Evolutionary conservation across 225 moss, liverwort and hornwort genomes (phyloP).

Genomic region (Physcomitrellopsis africana): DNA sequence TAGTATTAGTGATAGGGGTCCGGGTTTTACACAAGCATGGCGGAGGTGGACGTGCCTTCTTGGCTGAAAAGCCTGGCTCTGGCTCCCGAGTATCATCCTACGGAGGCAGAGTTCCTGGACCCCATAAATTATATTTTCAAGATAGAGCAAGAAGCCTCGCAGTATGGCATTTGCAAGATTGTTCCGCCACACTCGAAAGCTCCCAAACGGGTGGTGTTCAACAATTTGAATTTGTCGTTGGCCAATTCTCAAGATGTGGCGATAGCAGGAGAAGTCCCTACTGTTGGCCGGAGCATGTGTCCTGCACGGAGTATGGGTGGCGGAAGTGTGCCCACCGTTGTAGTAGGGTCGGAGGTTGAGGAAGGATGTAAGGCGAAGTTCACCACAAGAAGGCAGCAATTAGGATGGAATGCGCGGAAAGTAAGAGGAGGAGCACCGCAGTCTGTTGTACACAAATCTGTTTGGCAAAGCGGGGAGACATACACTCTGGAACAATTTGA

Average conservation of each 20-base stretch:
- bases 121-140: constrained; percentile 89
- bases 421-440: constrained; percentile 62
- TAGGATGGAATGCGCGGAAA: constrained; percentile 87
- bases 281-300: constrained; percentile 69
- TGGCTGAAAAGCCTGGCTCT: constrained; percentile 81
- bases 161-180: constrained; percentile 91
- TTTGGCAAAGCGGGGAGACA: constrained; percentile 96
- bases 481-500: constrained; percentile 94
- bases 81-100: constrained; percentile 93
- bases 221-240: constrained; percentile 79
- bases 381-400: constrained; percentile 89
- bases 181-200: constrained; percentile 81
- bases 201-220: constrained; percentile 69
- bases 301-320: constrained; percentile 73
- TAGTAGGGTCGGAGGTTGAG: constrained; percentile 52
- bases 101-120: constrained; percentile 95
- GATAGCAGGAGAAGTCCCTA: constrained; percentile 31
- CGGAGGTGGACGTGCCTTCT: constrained; percentile 64
- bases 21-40: constrained; percentile 60
- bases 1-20: constrained; percentile 35
- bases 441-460: constrained; percentile 84
- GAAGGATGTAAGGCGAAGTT: constrained; percentile 66
- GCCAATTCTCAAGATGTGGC: constrained; percentile 54
- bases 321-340: constrained; percentile 36
- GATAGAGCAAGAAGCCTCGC: constrained; percentile 76